phyloP scores from a whole-genome alignment of 2,329 filamentous ascomycete species.

The Elsinoe ampelina region DNA sequence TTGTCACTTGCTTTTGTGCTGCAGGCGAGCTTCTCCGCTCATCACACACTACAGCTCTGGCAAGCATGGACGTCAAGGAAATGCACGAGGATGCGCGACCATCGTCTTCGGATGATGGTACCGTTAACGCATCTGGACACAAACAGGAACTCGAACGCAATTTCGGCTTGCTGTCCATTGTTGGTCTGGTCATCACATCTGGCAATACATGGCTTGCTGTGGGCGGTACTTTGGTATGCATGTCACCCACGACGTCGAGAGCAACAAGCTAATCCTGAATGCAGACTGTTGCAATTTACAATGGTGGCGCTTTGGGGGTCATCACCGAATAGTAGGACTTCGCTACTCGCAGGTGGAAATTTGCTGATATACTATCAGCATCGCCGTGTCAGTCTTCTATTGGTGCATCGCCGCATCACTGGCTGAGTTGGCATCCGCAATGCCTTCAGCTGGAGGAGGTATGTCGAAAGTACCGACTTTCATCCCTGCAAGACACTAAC shows the following conservation, averaged over 20 bases:
- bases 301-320: conserved; percentile 53
- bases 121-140: conserved; percentile 35
- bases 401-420: conserved; percentile 50
- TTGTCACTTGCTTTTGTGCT: not conserved
- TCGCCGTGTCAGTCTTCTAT: conserved; percentile 45
- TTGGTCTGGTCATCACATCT: conserved; percentile 34
- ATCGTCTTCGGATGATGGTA: not conserved
- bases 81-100: conserved; percentile 1
- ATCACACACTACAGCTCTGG: not conserved
- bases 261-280: not conserved
- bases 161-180: conserved; percentile 35
- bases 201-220: conserved; percentile 39
- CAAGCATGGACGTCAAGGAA: conserved; percentile 1
- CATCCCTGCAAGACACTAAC: not conserved
- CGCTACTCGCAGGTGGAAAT: conserved; percentile 18
- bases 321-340: conserved; percentile 48
- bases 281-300: conserved; percentile 41
- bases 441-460: conserved; percentile 55
- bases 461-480: not conserved
- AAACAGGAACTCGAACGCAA: conserved; percentile 34
- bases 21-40: not conserved
- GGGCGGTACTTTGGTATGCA: conserved; percentile 27
- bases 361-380: conserved; percentile 15
- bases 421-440: conserved; percentile 46
- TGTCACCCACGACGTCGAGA: not conserved